These are phyloP conservation scores for Zea luxurians DNA, from an alignment of 176 grass and related monocot species.

Conservation along the genomic window DNA sequence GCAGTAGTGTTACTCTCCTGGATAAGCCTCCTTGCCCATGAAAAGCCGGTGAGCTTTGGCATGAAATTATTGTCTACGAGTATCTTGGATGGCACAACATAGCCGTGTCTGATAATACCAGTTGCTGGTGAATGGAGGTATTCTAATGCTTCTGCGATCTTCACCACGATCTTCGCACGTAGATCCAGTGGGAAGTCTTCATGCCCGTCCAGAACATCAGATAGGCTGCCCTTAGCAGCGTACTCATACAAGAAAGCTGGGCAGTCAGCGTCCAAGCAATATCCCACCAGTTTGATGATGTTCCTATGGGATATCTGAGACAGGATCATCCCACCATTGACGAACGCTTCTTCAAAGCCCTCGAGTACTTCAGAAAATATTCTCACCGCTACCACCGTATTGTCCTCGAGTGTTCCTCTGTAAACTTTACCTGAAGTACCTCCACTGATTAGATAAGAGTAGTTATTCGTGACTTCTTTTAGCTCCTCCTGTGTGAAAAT, in stretches of 20 bases:
- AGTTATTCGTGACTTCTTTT: constrained; percentile 15
- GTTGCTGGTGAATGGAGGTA: neutral
- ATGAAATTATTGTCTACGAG: constrained; percentile 19
- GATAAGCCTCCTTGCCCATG: neutral
- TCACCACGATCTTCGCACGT: neutral
- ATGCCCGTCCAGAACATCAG: neutral
- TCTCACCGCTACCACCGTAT: constrained; percentile 19
- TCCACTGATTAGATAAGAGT: neutral
- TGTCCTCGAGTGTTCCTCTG: constrained; percentile 30
- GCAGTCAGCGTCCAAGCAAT: neutral
- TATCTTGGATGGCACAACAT: constrained; percentile 18
- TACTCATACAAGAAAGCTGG: constrained; percentile 5
- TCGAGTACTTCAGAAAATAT: neutral
- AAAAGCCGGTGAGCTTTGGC: constrained; percentile 2
- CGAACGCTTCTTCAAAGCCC: neutral
- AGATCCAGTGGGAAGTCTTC: neutral
- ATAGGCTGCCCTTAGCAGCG: neutral
- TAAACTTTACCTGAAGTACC: neutral
- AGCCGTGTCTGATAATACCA: constrained; percentile 24
- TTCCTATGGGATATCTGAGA: constrained; percentile 8
- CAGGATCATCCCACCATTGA: neutral
- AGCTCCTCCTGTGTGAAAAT: constrained; percentile 11
- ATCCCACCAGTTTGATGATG: constrained; percentile 13
- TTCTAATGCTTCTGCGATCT: constrained; percentile 7
- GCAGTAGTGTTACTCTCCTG: neutral